A percentile compares a stretch with the other conserved stretches of the same genome.
Conservation (phyloP, 2,329 filamentous ascomycete species). For the Pseudogymnoascus sp. region DNA sequence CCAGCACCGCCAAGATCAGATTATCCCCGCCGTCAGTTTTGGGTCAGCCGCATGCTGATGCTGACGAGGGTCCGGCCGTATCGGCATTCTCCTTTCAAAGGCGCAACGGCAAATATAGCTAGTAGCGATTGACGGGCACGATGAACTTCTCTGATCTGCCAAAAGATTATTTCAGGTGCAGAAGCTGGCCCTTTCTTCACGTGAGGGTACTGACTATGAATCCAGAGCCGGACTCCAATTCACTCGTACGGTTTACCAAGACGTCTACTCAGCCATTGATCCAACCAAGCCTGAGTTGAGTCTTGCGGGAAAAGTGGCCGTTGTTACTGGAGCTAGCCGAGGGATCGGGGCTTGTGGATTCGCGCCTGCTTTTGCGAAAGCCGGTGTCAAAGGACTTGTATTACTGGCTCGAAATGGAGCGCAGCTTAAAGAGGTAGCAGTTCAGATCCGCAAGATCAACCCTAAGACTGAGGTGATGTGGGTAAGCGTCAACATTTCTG, state of each 20-base stretch:
- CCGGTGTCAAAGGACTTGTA: constrained; percentile 30
- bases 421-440: constrained; percentile 24
- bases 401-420: constrained; percentile 27
- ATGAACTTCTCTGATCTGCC: too few relatives aligned
- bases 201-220: too few relatives aligned
- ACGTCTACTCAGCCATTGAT: too few relatives aligned
- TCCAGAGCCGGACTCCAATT: too few relatives aligned
- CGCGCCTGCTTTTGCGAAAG: constrained; percentile 31
- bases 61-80: not conserved
- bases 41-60: not conserved
- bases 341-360: constrained; percentile 12
- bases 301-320: too few relatives aligned
- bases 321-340: too few relatives aligned
- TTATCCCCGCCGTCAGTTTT: not conserved
- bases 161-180: too few relatives aligned
- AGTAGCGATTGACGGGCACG: too few relatives aligned
- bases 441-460: constrained; percentile 26
- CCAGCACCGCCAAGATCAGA: not conserved
- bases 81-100: not conserved
- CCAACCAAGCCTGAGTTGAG: too few relatives aligned
- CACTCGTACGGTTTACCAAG: too few relatives aligned
- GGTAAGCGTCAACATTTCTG: constrained; percentile 32
- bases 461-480: constrained; percentile 27
- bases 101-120: not conserved
- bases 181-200: too few relatives aligned